Conservation (phyloP, 768 basidiomycete species). For the Mycena sanguinolenta region DNA sequence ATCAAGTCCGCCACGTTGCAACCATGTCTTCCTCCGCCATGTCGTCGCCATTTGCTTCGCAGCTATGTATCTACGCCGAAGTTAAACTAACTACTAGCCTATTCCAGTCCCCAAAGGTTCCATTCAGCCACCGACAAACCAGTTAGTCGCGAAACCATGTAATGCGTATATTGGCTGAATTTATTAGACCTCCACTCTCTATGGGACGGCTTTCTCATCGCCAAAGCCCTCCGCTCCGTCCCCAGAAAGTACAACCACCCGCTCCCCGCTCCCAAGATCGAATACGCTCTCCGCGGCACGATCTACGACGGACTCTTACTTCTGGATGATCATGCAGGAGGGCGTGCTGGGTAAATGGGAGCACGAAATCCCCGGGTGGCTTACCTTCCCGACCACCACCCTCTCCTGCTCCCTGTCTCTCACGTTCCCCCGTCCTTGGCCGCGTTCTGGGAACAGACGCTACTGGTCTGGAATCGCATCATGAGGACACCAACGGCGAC, state of each 20-base stretch:
- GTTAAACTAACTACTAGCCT: no score
- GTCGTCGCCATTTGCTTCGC: conserved; percentile 5
- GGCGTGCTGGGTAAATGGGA: conserved; percentile 82
- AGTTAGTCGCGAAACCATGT: conserved; percentile 62
- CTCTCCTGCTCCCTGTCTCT: conserved; percentile 18
- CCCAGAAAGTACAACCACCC: conserved; percentile 83
- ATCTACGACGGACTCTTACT: conserved; percentile 90
- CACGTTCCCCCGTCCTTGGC: conserved; percentile 1
- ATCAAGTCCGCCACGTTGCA: no score
- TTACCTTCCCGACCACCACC: conserved; percentile 72
- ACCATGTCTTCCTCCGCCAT: not conserved
- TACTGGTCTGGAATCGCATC: not conserved
- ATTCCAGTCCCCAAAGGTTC: conserved; percentile 86
- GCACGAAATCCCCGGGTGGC: conserved; percentile 72
- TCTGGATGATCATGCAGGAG: conserved; percentile 92
- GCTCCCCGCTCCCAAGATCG: conserved; percentile 76
- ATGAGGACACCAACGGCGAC: conserved; percentile 59
- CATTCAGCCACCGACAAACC: conserved; percentile 77
- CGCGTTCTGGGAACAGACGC: conserved; percentile 46
- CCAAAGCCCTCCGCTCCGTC: conserved; percentile 82
- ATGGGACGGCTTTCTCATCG: conserved; percentile 89
- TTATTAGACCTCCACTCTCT: conserved; percentile 82
- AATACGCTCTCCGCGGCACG: conserved; percentile 77
- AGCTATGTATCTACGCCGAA: not conserved
- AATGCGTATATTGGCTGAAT: not conserved